Conservation (phyloP, 208 protist genomes). For the Wallacemonas collosoma region DNA sequence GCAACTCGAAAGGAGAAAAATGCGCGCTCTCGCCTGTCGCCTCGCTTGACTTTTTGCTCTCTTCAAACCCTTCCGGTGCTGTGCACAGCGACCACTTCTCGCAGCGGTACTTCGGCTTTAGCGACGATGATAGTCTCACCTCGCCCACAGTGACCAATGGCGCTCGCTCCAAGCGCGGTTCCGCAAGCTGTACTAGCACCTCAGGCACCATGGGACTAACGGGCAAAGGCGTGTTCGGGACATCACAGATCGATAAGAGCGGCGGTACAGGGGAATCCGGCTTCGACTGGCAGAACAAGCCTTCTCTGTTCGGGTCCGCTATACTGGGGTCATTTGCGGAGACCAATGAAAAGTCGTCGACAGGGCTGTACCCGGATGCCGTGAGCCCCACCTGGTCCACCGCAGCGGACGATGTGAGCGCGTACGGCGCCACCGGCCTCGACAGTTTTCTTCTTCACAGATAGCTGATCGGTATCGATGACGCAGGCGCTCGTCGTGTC, state of each 20-base stretch:
- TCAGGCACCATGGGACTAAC: neutral
- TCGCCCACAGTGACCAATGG: neutral
- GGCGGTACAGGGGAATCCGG: neutral
- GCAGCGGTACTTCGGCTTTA: conserved; percentile 11
- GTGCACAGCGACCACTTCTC: conserved; percentile 2
- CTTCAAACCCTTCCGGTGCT: neutral
- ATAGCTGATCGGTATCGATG: neutral
- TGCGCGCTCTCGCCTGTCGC: neutral
- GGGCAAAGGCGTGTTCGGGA: conserved; percentile 3
- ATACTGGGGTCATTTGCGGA: conserved; percentile 1
- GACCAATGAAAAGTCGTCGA: neutral
- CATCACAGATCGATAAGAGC: neutral
- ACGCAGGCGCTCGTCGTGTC: neutral
- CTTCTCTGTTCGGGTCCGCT: conserved; percentile 5
- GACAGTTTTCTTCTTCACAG: conserved; percentile 4
- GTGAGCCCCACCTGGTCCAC: neutral
- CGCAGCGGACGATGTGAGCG: neutral
- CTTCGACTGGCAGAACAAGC: neutral
- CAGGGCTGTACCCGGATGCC: neutral
- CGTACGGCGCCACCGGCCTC: neutral
- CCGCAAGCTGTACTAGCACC: neutral
- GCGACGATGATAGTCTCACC: neutral
- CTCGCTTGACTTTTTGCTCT: neutral
- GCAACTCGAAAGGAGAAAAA: neutral
- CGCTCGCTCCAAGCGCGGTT: neutral